Evolutionary conservation across 2,329 filamentous ascomycete genomes (phyloP), one percentile per base, ranked within the genome.

Genomic region (Aspergillus sp.): DNA sequence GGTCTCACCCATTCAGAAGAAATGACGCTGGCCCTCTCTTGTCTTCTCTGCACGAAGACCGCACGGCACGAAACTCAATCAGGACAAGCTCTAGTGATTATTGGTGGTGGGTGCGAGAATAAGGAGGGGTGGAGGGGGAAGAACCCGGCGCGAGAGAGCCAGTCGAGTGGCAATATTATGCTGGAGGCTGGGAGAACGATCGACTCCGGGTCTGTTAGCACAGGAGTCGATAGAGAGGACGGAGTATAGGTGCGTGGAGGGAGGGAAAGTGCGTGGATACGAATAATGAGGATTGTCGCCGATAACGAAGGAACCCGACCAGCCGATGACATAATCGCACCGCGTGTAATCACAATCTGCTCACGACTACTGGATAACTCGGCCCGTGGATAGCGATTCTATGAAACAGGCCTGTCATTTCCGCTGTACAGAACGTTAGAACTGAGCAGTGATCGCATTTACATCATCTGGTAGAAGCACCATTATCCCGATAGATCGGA

Each of bases 51-150:
- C 49, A 53, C 53, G 49, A 59, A 59, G 57, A 59, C 47, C 49
- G 47, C 51, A 49, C 50, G 50, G 57, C 35, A 56, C 51, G 55
- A 57, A 59, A 59, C 55, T 59, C 57, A 59, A 56, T 59, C 57
- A 56, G 42, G 49, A 32, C 47, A 16, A 53, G 50, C 30, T 35
- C 47, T 46, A 42, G 51, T 32, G 55, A 55, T 55, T 54, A 22
- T 22, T 48, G 53, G 41, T 42, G 44, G 48, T 45, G 33, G 49
- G 50, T 44, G 47, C 42, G 41, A 45, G 38, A 50, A 40, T 47
- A 56, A 50, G 46, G 46, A 51, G 50, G 46, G 44, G 56, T 56
- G 54, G 52, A 50, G 50, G 44, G 24, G 32, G 36, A 33, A 33
- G 26, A 16, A 38, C 19, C 20, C 13, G 24, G 22, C 5, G 38